Base-by-base conservation (phyloP, 2,329 filamentous ascomycete genomes). In the Blastomyces parvus region DNA sequence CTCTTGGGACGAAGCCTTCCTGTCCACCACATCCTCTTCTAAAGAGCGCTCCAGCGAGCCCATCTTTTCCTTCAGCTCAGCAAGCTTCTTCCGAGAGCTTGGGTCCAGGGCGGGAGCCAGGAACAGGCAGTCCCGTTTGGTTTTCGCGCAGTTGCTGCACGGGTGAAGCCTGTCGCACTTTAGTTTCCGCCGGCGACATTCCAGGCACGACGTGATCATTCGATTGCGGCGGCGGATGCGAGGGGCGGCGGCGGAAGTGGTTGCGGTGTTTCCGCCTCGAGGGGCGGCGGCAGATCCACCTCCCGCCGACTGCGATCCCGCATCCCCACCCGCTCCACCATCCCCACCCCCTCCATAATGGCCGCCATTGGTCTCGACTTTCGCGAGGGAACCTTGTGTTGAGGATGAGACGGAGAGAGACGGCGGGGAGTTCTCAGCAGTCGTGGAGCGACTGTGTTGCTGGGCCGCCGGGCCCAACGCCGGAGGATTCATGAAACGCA, bases 41-140 rank as follows among this genome's bases (percentile, higher is more conserved):
- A 91, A 79, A 62, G 86, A 83, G 61, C 85, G 81, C 75, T 91
- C 88, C 22, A 91, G 76, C 9, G 83, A 84, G 33, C 87, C 88
- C 74, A 91, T 88, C 74, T 88, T 87, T 73, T 91, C 88, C 76
- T 91, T 91, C 73, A 91, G 87, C 70, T 90, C 86, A 3, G 86
- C 88, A 62, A 91, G 79, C 68, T 86, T 86, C 68, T 86, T 80
- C 73, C 89, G 87, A 61, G 85, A 85, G 8, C 84, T 84, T 65
- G 87, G 82, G 72, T 91, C 88, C n/a, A 89, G 78, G 27, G 85
- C 82, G 0, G 85, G 83, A 1, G 85, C 84, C 44, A 90, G 80
- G 70, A 88, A 90, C 46, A 88, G 71, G 68, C 83, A 85, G 25
- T 83, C 81, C 30, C 82, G 78, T 27, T 73, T 75, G 57, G 80